phyloP scores from a whole-genome alignment of 495 filamentous ascomycete genomes.

The Aspergillus nidulans region DNA sequence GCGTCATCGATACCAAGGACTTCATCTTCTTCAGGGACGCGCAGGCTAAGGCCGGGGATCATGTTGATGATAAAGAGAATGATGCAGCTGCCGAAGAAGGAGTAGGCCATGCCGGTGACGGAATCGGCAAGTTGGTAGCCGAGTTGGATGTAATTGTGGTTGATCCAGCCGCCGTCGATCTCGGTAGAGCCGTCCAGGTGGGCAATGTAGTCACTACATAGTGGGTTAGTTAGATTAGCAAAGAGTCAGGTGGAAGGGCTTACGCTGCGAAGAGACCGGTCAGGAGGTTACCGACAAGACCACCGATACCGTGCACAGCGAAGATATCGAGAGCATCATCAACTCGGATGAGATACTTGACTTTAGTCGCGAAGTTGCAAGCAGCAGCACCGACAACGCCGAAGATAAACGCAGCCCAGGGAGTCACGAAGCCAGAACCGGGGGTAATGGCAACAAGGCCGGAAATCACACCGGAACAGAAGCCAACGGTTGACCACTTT shows the following conservation, averaged over 20 bases:
- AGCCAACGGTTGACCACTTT: constrained; percentile 96
- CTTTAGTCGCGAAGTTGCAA: constrained; percentile 94
- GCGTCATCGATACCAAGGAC: constrained; percentile 90
- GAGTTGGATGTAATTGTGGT: constrained; percentile 85
- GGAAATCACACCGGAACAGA: constrained; percentile 91
- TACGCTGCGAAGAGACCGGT: constrained; percentile 91
- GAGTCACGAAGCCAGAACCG: constrained; percentile 84
- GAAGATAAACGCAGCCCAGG: constrained; percentile 88
- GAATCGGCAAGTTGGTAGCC: constrained; percentile 88
- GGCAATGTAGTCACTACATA: constrained; percentile 71
- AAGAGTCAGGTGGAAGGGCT: constrained; percentile 17
- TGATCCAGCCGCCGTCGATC: constrained; percentile 86
- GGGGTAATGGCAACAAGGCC: constrained; percentile 93
- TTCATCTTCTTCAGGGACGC: constrained; percentile 79
- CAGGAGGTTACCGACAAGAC: constrained; percentile 81
- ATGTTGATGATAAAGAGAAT: constrained; percentile 87
- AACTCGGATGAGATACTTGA: constrained; percentile 82
- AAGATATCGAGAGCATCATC: constrained; percentile 96
- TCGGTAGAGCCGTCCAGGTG: constrained; percentile 70
- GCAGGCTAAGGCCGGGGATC: constrained; percentile 77
- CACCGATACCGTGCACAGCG: constrained; percentile 84
- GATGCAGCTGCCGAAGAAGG: constrained; percentile 77
- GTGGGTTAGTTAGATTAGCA: constrained; percentile 11
- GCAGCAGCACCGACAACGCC: constrained; percentile 77
- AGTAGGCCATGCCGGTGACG: constrained; percentile 75